Base-by-base conservation (phyloP, 257 asterid genomes). In the Sherardia arvensis region DNA sequence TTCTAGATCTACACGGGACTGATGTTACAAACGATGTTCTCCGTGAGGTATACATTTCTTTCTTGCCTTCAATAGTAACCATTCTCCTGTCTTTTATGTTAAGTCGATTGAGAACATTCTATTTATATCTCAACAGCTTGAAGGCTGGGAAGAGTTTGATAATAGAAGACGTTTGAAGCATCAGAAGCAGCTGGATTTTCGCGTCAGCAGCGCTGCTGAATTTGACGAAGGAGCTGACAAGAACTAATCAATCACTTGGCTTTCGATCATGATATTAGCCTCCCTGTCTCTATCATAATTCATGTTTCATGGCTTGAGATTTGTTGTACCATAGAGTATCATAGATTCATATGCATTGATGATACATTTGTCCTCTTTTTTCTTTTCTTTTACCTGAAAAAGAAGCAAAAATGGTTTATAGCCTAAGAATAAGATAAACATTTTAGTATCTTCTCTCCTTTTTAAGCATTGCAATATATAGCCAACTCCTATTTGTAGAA, bases 191-290 rank as follows among this genome's bases (percentile, higher is more conserved):
- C 87, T 92, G 61, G 99, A 92, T 51, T 92, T 90, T 74, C 75
- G 88, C 43, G 95, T 85, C 43, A 58, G 70, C 64, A 82, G 91
- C 71, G 77, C 91, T 12, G 85, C 83, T 68, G 80, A 82, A 34
- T 92, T 92, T 53, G 97, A 92, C 65, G 99, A 92, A 83, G 99
- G 99, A 61, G 99, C 99, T 66, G 99, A 92, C 71, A 84, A 79
- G 72, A 77, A 65, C 69, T 83, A 84, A 81, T 28, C 34, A 17
- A 43, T 11, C 6, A 38, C 14, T 18, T 20, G 4, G 14, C 26
- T 20, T 43, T 20, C 1, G 3, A 11, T n/a, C 23, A 18, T 55
- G 45, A 17, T 53, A 10, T 22, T 2, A 27, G 26, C 28, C 28
- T 23, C 26, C 15, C 11, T n/a, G n/a, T 12, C 30, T 53, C 34